phyloP scores from a whole-genome alignment of 306 rosid species.

The Vigna trinervia region DNA sequence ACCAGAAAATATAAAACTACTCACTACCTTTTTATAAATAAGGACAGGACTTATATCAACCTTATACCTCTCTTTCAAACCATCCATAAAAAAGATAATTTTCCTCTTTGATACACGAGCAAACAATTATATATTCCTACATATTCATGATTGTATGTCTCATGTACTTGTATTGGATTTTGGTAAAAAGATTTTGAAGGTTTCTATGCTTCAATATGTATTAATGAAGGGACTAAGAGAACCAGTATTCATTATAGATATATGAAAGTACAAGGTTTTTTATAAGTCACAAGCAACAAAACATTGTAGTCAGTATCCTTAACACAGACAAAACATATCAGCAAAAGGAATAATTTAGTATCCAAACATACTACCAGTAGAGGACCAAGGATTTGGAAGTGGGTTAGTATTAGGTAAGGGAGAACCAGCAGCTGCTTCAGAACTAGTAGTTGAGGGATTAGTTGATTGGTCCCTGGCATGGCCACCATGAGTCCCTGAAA shows the following conservation, averaged over 20 bases:
- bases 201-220: not conserved
- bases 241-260: not conserved
- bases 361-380: slow-evolving; percentile 63
- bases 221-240: not conserved
- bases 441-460: slow-evolving; percentile 58
- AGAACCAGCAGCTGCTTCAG: slow-evolving; percentile 58
- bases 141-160: not conserved
- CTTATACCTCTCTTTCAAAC: not conserved
- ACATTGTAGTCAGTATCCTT: slow-evolving; percentile 25
- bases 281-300: slow-evolving; percentile 16
- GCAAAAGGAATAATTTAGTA: not conserved
- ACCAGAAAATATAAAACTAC: not conserved
- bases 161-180: not conserved
- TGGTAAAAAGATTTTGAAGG: not conserved
- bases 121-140: not conserved
- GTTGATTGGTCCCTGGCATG: slow-evolving; percentile 56
- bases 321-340: not conserved
- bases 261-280: not conserved
- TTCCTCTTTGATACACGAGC: not conserved
- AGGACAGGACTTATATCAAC: not conserved
- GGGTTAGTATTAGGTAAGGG: slow-evolving; percentile 82
- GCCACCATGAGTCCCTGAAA: slow-evolving; percentile 57
- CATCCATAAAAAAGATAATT: not conserved
- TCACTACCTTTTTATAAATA: not conserved
- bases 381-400: slow-evolving; percentile 90